Conservation (phyloP, 345 rosid species). For the Leavenworthia alabamica region DNA sequence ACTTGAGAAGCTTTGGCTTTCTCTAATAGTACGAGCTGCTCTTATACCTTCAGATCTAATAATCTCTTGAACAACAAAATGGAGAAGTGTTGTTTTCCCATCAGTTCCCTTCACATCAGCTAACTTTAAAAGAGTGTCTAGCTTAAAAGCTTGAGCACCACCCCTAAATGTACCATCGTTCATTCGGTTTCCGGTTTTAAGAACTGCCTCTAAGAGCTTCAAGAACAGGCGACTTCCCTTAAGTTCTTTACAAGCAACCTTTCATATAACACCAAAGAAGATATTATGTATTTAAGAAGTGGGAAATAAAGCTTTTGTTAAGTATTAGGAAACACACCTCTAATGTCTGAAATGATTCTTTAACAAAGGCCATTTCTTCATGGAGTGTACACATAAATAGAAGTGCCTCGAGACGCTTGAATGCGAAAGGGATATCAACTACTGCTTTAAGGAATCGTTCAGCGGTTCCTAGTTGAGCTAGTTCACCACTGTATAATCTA, state of each 20-base stretch:
- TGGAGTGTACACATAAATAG: slow-evolving; percentile 79
- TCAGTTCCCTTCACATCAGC: slow-evolving; percentile 91
- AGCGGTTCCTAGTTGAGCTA: slow-evolving; percentile 82
- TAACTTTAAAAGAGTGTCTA: slow-evolving; percentile 91
- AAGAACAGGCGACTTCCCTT: slow-evolving; percentile 75
- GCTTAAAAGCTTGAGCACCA: slow-evolving; percentile 95
- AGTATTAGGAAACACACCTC: slow-evolving; percentile 48
- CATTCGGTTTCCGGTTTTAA: slow-evolving; percentile 98
- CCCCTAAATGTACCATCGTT: slow-evolving; percentile 97
- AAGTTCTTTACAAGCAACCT: slow-evolving; percentile 92
- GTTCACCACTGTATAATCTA: slow-evolving; percentile 66
- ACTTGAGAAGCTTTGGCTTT: slow-evolving; percentile 61
- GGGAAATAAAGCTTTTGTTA: neutral
- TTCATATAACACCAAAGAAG: slow-evolving; percentile 8
- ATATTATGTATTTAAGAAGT: neutral
- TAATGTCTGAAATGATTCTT: slow-evolving; percentile 67
- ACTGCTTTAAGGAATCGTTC: slow-evolving; percentile 86
- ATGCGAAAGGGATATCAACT: slow-evolving; percentile 80
- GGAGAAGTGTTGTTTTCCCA: slow-evolving; percentile 95
- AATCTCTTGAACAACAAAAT: slow-evolving; percentile 94
- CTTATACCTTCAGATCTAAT: slow-evolving; percentile 81
- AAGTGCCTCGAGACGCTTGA: slow-evolving; percentile 76
- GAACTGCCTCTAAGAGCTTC: slow-evolving; percentile 96
- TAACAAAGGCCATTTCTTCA: slow-evolving; percentile 61
- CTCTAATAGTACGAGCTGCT: slow-evolving; percentile 71